Evolutionary conservation across 495 filamentous ascomycete species (phyloP).

Genomic region (Glutinoglossum americanum): DNA sequence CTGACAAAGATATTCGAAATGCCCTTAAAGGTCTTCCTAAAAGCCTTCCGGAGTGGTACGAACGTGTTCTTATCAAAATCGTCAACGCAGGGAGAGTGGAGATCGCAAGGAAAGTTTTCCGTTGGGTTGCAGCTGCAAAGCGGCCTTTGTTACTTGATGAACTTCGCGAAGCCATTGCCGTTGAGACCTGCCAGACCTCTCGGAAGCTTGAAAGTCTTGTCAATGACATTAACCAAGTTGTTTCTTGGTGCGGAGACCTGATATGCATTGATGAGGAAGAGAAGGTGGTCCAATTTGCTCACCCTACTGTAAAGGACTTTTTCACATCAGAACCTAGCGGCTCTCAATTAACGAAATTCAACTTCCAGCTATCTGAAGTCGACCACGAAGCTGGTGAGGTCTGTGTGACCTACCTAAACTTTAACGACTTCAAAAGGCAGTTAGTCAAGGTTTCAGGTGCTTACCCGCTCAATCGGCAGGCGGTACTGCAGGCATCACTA

Average conservation of each 20-base stretch:
- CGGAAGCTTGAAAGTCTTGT: background rate
- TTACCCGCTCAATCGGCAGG: background rate
- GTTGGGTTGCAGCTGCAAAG: background rate
- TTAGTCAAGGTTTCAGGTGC: background rate
- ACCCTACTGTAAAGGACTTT: background rate
- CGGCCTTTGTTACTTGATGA: background rate
- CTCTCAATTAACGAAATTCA: background rate
- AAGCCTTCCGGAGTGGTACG: slow-evolving; percentile 2
- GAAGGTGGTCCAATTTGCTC: background rate
- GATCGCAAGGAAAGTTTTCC: slow-evolving; percentile 5
- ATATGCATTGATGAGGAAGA: background rate
- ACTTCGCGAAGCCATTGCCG: background rate
- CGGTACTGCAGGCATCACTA: background rate
- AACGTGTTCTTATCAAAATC: background rate
- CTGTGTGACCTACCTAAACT: background rate
- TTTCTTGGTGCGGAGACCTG: slow-evolving; percentile 1
- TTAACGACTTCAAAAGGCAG: slow-evolving; percentile 1
- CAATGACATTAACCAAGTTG: background rate
- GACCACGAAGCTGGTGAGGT: background rate
- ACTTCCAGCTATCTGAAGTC: background rate
- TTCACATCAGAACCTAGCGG: background rate
- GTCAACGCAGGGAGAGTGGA: background rate
- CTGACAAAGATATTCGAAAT: slow-evolving; percentile 7
- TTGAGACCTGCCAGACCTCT: background rate
- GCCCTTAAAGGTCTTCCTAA: slow-evolving; percentile 10